Base-by-base conservation (phyloP, 2,329 filamentous ascomycete genomes). In the Cladophialophora carrionii region DNA sequence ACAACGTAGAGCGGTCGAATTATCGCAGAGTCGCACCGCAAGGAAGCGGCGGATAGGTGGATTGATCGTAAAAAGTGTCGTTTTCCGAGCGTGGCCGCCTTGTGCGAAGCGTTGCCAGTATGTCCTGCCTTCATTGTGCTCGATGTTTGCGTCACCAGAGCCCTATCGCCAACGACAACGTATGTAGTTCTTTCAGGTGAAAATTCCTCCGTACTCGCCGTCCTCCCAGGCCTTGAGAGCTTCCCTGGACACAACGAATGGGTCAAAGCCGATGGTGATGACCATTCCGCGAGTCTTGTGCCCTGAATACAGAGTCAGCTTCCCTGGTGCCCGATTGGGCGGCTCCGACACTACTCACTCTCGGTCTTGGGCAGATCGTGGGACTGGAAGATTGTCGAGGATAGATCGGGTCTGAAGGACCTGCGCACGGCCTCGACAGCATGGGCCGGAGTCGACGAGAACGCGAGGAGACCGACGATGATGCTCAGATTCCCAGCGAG, bases 401-500 rank as follows among this genome's bases (percentile, higher is more conserved):
- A 8, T 2, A 20, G 37, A 53, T 63, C 41, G 8, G 32, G 58
- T 46, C 65, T 46, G 37, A 68, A 68, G 29, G 60, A 65, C 17
- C 14, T 7, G 32, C 55, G 32, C 20, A 68, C 26, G 7, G 63
- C 66, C 0, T 12, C 1, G 3, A 24, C 20, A 17, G 17, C 49
- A 9, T n/a, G 6, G 3, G 31, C 34, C 17, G 43, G 58, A 3
- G 37, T 17, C 3, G 63, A 48, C 17, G 61, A 60, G 37, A 63
- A 57, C 4, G 60, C 64, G 10, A 63, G 24, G 6, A 66, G 48
- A 24, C 51, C 66, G 9, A 68, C 43, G 37, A 68, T 34, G 26
- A 68, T 61, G 22, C 43, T 64, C 9, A 68, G 60, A 24, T 68
- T 48, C 7, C 66, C 66, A 10, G 66, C 63, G 10, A 68, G 48